A percentile compares a stretch with the other conserved stretches of the same genome.
Evolutionary conservation across 805 yeast species (phyloP).

Genomic region (Kregervanrija fluxuum): DNA sequence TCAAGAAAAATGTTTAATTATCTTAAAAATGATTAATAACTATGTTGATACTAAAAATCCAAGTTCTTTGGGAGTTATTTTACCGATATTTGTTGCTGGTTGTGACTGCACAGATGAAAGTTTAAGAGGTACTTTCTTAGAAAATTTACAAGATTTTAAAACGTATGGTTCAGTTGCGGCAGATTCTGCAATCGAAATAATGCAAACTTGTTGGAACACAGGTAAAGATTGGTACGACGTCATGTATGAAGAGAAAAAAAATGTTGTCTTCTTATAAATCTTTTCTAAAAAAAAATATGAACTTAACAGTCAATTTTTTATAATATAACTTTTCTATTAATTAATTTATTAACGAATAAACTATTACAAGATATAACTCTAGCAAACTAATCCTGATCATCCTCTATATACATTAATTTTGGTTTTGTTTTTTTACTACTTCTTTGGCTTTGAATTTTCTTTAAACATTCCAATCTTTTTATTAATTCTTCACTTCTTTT

Average conservation of each 20-base stretch:
- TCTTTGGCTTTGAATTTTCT: conserved; percentile 16
- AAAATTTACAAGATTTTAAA: conserved; percentile 35
- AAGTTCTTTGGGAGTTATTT: conserved; percentile 48
- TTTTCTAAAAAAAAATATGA: not conserved
- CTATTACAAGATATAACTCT: not conserved
- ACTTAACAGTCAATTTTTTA: not conserved
- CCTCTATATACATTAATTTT: conserved; percentile 19
- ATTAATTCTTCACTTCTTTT: conserved; percentile 64
- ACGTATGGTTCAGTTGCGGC: conserved; percentile 34
- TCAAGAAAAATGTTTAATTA: conserved; percentile 38
- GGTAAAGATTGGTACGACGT: conserved; percentile 47
- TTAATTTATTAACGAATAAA: not conserved
- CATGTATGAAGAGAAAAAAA: conserved; percentile 34
- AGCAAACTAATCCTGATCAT: conserved; percentile 8
- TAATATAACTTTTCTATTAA: not conserved
- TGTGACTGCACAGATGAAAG: conserved; percentile 42
- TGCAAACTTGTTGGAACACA: conserved; percentile 47
- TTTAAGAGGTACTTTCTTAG: conserved; percentile 30
- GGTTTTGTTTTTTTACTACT: conserved; percentile 7
- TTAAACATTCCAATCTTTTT: conserved; percentile 59
- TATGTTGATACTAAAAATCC: conserved; percentile 39
- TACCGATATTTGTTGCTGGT: conserved; percentile 51
- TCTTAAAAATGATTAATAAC: conserved; percentile 30
- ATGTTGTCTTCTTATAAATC: conserved; percentile 36
- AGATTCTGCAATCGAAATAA: conserved; percentile 28